A percentile compares a stretch with the other conserved stretches of the same genome.
These are phyloP conservation scores for Lactarius deliciosus DNA, from an alignment of 768 basidiomycete genomes.

Conservation along the genomic window DNA sequence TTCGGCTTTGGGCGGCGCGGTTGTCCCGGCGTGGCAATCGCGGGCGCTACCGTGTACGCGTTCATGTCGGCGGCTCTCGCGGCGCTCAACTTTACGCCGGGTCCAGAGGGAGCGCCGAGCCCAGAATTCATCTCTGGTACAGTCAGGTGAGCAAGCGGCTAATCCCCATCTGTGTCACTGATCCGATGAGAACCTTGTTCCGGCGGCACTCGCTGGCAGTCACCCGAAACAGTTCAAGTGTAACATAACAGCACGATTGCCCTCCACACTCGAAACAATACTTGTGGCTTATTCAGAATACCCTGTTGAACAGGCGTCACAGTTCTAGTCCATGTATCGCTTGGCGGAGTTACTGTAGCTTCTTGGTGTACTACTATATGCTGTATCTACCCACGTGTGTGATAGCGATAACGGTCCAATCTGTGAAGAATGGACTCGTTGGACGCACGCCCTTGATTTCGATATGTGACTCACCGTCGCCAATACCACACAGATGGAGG, in stretches of 20 bases:
- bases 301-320: slow-evolving; percentile 2
- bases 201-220: not conserved
- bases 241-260: slow-evolving; percentile 7
- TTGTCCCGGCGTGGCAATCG: slow-evolving; percentile 16
- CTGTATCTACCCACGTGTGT: not conserved
- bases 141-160: slow-evolving; percentile 9
- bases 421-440: not conserved
- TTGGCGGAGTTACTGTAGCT: not conserved
- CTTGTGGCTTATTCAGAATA: slow-evolving; percentile 2
- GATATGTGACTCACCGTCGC: not conserved
- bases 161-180: not conserved
- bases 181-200: not conserved
- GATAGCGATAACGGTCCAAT: not conserved
- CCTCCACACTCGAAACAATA: slow-evolving; percentile 4
- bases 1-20: slow-evolving; percentile 27
- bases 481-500: no score
- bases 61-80: slow-evolving; percentile 17
- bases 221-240: slow-evolving; percentile 22
- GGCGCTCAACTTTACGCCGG: slow-evolving; percentile 8
- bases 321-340: not conserved
- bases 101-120: not conserved
- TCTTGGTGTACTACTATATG: not conserved
- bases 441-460: not conserved
- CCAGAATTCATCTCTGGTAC: slow-evolving; percentile 18
- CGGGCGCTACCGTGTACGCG: slow-evolving; percentile 10